Evolutionary conservation across 768 basidiomycete genomes (phyloP), one percentile per base, ranked within the genome.

Genomic region (Amanita fuliginea): DNA sequence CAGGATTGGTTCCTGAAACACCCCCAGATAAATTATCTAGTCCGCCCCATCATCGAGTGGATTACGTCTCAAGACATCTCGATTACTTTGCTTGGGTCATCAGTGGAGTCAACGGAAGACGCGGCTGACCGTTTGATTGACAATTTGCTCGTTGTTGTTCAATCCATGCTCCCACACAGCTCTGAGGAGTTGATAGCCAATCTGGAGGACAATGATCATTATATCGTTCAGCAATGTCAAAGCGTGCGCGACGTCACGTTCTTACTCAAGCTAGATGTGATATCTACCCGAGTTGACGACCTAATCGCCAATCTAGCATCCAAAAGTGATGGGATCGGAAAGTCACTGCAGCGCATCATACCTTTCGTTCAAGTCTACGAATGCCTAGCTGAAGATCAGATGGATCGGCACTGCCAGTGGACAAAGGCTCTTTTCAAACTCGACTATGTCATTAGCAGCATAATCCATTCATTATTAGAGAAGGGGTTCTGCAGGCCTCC

Each of bases 401-500:
- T 95, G n/a, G 55, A 63, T 2, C 63, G 66, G 9, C 77, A 80
- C 46, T 68, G 71, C 19, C 67, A 73, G 36, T 91, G 87, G 81
- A 80, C 79, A 14, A 80, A 83, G 59, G 67, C 87, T 10, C 63
- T 89, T 14, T 86, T 94, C 75, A 98, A 97, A 65, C 71, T 98
- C 52, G 72, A 79, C 55, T 85, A 81, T 60, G 73, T 95, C 36
- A 64, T 94, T 28, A 83, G 80, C 59, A 81, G 83, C 16, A 70
- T 89, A 24, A 70, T 92, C 56, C 74, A 76, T 36, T 81, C 81
- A 9, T 66, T 98, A 6, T 80, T 86, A 3, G 78, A 76, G 37
- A 78, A 95, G 62, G 96, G 96, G 3, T 98, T 97, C 68, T 99
- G 96, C 66, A 80, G 84, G 57, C 94, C 96, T 1, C 76, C 78